Base-by-base conservation (phyloP, 139 green algal genomes). In the Ettlia oleoabundans region DNA sequence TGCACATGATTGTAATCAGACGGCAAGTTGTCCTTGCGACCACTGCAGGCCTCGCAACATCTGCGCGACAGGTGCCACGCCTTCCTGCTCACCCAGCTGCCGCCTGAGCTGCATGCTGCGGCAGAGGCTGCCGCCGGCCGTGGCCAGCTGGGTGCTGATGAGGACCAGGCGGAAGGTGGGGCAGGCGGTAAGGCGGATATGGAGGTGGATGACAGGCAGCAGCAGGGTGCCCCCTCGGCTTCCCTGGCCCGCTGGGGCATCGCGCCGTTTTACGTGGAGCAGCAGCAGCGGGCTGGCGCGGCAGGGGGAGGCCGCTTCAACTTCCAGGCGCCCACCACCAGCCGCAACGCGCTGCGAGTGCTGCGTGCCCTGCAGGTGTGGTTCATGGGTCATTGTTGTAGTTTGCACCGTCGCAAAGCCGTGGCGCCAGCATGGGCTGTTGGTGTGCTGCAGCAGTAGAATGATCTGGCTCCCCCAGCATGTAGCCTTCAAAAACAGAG, bases 361-460 rank as follows among this genome's bases (percentile, higher is more conserved):
- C 88, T 99, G 81, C 90, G 97, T 15, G 95, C 96, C 2, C 87
- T n/a, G n/a, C n/a, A n/a, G n/a, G n/a, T 99, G 91, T 89, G 95
- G 86, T 74, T 92, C 51, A 30, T 58, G 18, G 24, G 22, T 67
- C 2, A 6, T 67, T 28, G 33, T 32, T 4, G 62, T 7, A 68
- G 26, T 28, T 37, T 28, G 26, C 62, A 33, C 62, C 8, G 37
- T 2, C 4, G n/a, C 62, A 28, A 9, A 18, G n/a, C 62, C 37
- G 62, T 30, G 5, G 1, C n/a, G n/a, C n/a, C n/a, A n/a, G n/a
- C n/a, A n/a, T n/a, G n/a, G n/a, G n/a, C n/a, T n/a, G n/a, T n/a
- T n/a, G n/a, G n/a, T n/a, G n/a, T n/a, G n/a, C n/a, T n/a, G n/a
- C n/a, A n/a, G n/a, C n/a, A n/a, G n/a, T n/a, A n/a, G n/a, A n/a